phyloP scores from a whole-genome alignment of 768 basidiomycete genomes.

The Coprinopsis sp. region DNA sequence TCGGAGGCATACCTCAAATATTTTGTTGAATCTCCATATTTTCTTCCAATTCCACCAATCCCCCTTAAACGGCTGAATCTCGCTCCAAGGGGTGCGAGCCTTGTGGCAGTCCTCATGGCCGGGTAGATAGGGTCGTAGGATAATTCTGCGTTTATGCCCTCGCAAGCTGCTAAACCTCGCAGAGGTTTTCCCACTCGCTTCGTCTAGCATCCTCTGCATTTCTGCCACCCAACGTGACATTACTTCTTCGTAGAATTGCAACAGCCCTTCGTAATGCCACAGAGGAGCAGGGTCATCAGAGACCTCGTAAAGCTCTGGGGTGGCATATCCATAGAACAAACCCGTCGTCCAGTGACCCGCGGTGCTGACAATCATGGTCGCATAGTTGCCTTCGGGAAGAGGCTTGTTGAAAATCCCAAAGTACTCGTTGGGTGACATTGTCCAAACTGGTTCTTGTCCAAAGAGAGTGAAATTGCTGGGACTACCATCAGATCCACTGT shows the following conservation, averaged over 20 bases:
- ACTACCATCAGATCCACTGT: constrained; percentile 3
- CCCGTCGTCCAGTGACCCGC: constrained; percentile 68
- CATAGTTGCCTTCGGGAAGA: constrained; percentile 49
- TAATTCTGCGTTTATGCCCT: constrained; percentile 30
- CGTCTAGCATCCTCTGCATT: constrained; percentile 42
- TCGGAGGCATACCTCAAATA: constrained; percentile 45
- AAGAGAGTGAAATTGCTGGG: constrained; percentile 39
- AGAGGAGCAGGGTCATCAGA: constrained; percentile 20
- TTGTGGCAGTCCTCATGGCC: constrained; percentile 64
- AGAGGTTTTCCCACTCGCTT: constrained; percentile 16
- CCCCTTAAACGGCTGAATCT: constrained; percentile 38
- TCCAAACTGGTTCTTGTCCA: constrained; percentile 53
- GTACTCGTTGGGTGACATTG: constrained; percentile 48
- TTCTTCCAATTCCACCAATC: constrained; percentile 64
- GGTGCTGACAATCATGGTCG: constrained; percentile 59
- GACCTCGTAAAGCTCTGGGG: constrained; percentile 16
- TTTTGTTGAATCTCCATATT: constrained; percentile 52
- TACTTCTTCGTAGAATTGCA: constrained; percentile 54
- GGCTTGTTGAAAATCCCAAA: constrained; percentile 44
- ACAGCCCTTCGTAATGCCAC: constrained; percentile 48
- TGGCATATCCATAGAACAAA: constrained; percentile 35
- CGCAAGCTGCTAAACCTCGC: background rate
- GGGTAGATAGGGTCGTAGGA: constrained; percentile 58
- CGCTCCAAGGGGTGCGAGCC: constrained; percentile 40
- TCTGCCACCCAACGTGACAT: constrained; percentile 51